These are phyloP conservation scores for Mycena chlorophos DNA, from an alignment of 768 basidiomycete genomes.

Conservation along the genomic window DNA sequence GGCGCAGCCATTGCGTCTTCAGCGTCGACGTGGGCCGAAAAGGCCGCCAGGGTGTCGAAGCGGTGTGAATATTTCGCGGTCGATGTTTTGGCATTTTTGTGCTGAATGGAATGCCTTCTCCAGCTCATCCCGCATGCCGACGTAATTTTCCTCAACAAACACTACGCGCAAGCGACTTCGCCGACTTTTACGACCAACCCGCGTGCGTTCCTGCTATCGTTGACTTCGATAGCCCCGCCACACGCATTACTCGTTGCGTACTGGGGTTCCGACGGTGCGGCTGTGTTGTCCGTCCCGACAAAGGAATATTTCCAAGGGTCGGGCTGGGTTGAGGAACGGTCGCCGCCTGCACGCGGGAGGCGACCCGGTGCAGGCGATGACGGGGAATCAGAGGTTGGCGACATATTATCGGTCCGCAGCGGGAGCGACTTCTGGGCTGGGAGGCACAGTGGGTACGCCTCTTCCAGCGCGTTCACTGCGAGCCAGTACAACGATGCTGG, in stretches of 20 bases:
- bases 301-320: conserved; percentile 86
- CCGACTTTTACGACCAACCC: conserved; percentile 64
- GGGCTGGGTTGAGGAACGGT: conserved; percentile 67
- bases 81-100: conserved; percentile 7
- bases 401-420: conserved; percentile 53
- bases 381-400: conserved; percentile 24
- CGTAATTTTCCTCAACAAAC: conserved; percentile 75
- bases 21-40: conserved; percentile 75
- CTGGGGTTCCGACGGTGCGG: conserved; percentile 79
- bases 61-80: conserved; percentile 48
- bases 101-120: conserved; percentile 10
- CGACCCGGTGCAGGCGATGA: conserved; percentile 8
- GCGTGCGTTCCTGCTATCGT: conserved; percentile 73
- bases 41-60: conserved; percentile 75
- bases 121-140: conserved; percentile 83
- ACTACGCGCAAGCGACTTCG: conserved; percentile 66
- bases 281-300: conserved; percentile 78
- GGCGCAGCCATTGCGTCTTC: conserved; percentile 81
- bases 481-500: conserved; percentile 22
- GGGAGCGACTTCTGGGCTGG: conserved; percentile 81
- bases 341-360: conserved; percentile 21
- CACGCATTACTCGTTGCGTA: conserved; percentile 82
- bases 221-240: conserved; percentile 63
- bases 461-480: conserved; percentile 57
- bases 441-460: conserved; percentile 52